Percentiles rank a stretch among this genome's conserved stretches.
These are phyloP conservation scores for Capsicum rhomboideum DNA, from an alignment of 257 asterid species.

Conservation along the genomic window DNA sequence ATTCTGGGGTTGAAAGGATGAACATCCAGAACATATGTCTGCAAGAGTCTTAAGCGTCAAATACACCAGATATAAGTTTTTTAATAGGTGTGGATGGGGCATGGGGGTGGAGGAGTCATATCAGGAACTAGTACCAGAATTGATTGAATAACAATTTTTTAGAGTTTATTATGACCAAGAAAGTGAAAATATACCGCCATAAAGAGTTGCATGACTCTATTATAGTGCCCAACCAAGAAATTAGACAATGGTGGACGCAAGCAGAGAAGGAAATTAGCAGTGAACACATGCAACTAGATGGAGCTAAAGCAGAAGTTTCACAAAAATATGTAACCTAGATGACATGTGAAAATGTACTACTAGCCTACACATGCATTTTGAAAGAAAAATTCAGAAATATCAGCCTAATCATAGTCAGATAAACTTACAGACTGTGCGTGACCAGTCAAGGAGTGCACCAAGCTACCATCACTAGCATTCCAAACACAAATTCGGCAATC, in stretches of 20 bases:
- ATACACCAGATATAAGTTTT: neutral
- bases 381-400: neutral
- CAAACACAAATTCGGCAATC: constrained; percentile 93
- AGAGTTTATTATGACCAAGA: neutral
- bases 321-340: neutral
- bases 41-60: constrained; percentile 16
- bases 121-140: neutral
- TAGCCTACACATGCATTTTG: neutral
- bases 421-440: constrained; percentile 78
- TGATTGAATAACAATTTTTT: neutral
- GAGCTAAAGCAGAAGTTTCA: neutral
- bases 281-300: neutral
- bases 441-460: constrained; percentile 91
- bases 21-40: constrained; percentile 97
- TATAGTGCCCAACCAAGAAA: neutral
- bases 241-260: neutral
- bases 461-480: constrained; percentile 97
- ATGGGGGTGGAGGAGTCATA: neutral
- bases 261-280: neutral
- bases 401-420: constrained; percentile 9
- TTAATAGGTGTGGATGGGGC: neutral
- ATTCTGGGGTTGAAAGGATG: constrained; percentile 98
- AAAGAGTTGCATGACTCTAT: neutral
- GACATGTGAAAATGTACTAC: neutral
- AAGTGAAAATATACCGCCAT: neutral